Percentiles rank a stretch among this genome's conserved stretches.
Conservation (phyloP, 2,329 filamentous ascomycete species). For the Cordyceps sp. region DNA sequence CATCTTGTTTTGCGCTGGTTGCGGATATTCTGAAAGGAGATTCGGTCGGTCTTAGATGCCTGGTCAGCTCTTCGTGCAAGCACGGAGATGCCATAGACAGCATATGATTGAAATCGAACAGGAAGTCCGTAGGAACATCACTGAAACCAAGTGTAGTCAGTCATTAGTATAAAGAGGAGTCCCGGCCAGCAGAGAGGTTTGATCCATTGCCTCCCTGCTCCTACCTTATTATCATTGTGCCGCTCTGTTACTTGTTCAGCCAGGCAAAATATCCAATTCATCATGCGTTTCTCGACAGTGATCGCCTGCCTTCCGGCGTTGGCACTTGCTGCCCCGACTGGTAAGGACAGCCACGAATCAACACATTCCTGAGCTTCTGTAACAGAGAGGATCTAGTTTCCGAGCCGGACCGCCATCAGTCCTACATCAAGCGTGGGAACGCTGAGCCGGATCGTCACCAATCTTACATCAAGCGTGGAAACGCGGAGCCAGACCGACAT, state of each 20-base stretch:
- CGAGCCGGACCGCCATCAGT: background rate
- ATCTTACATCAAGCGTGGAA: background rate
- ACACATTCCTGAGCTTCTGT: background rate
- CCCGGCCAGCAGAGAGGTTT: no score
- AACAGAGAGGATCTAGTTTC: background rate
- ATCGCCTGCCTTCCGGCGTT: constrained; percentile 1
- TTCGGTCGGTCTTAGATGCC: no score
- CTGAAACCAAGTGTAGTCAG: background rate
- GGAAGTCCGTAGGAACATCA: no score
- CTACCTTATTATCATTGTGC: background rate
- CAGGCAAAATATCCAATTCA: background rate
- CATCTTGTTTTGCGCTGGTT: background rate
- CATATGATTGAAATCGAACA: no score
- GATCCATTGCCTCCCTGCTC: no score
- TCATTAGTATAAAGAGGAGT: no score
- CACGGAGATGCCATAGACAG: no score
- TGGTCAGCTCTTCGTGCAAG: background rate
- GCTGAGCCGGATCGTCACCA: background rate
- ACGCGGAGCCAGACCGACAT: background rate
- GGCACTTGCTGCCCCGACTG: constrained; percentile 2
- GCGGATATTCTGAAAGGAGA: no score
- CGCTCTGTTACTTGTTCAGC: background rate
- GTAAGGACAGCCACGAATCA: background rate
- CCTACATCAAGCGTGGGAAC: background rate
- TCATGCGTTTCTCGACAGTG: constrained; percentile 1